phyloP scores from a whole-genome alignment of 2,329 filamentous ascomycete species.

The Thyridium curvatum region DNA sequence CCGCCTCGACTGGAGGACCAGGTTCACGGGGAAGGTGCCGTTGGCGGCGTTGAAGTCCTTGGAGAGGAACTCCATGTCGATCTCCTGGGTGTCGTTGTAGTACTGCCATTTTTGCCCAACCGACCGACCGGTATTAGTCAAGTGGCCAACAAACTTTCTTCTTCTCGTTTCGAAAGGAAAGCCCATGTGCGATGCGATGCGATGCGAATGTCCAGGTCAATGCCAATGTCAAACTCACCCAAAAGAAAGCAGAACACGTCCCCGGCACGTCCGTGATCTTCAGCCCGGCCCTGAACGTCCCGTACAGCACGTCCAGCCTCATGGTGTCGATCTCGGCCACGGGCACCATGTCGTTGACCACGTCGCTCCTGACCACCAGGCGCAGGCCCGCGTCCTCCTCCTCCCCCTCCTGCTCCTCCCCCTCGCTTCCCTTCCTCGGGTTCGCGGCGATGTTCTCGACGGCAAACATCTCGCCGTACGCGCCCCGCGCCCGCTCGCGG shows the following conservation, averaged over 20 bases:
- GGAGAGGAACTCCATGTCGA: conserved; percentile 76
- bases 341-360: conserved; percentile 46
- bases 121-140: no score
- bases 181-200: no score
- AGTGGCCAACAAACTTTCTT: background rate
- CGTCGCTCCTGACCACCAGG: conserved; percentile 44
- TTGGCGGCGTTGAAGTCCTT: conserved; percentile 49
- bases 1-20: conserved; percentile 65
- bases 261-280: conserved; percentile 54
- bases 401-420: conserved; percentile 36
- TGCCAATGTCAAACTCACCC: conserved; percentile 45
- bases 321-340: conserved; percentile 58
- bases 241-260: conserved; percentile 77
- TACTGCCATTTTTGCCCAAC: conserved; percentile 56
- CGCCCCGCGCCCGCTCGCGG: conserved; percentile 49
- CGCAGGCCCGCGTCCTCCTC: conserved; percentile 45
- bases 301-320: conserved; percentile 59
- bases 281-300: conserved; percentile 63
- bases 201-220: no score
- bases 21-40: conserved; percentile 55
- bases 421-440: conserved; percentile 32
- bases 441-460: conserved; percentile 47
- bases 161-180: background rate
- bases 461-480: conserved; percentile 59
- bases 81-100: conserved; percentile 72